A percentile compares a stretch with the other conserved stretches of the same genome.
Conservation (phyloP, 2,329 filamentous ascomycete species). For the Daldinia sp. region DNA sequence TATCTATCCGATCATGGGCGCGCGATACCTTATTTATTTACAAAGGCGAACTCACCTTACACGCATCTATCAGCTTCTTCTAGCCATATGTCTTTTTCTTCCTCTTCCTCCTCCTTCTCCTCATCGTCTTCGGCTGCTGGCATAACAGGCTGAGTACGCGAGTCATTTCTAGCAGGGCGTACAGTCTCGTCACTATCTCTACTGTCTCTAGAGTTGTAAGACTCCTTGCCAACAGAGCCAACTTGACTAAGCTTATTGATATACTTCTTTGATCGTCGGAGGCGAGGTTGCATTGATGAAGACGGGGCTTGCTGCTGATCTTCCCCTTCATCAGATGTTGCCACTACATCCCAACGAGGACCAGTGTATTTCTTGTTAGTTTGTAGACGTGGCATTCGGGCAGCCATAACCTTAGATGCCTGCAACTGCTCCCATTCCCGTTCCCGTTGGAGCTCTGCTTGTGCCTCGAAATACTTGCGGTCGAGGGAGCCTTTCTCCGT, state of each 20-base stretch:
- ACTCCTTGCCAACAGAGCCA: not conserved
- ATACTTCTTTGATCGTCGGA: slow-evolving; percentile 18
- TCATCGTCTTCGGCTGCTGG: not conserved
- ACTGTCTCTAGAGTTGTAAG: not conserved
- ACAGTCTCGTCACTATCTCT: not conserved
- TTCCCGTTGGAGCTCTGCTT: not conserved
- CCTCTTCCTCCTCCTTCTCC: slow-evolving; percentile 4
- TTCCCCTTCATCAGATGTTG: not conserved
- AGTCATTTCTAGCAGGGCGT: not conserved
- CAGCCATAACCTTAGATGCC: not conserved
- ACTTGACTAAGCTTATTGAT: not conserved
- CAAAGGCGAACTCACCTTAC: slow-evolving; percentile 8
- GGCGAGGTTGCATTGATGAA: not conserved
- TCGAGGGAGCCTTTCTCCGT: slow-evolving; percentile 15
- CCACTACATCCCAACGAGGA: slow-evolving; percentile 11
- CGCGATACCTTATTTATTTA: slow-evolving; percentile 5
- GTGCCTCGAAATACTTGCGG: not conserved
- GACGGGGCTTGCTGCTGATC: not conserved
- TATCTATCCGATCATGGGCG: slow-evolving; percentile 5
- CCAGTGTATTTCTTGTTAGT: slow-evolving; percentile 18
- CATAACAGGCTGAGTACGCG: not conserved
- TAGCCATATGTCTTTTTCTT: slow-evolving; percentile 37
- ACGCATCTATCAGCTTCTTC: slow-evolving; percentile 25
- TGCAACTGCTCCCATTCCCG: not conserved
- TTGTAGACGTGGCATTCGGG: slow-evolving; percentile 10